Conservation (phyloP, 2,329 filamentous ascomycete genomes). For the Epichloe amarillans region DNA sequence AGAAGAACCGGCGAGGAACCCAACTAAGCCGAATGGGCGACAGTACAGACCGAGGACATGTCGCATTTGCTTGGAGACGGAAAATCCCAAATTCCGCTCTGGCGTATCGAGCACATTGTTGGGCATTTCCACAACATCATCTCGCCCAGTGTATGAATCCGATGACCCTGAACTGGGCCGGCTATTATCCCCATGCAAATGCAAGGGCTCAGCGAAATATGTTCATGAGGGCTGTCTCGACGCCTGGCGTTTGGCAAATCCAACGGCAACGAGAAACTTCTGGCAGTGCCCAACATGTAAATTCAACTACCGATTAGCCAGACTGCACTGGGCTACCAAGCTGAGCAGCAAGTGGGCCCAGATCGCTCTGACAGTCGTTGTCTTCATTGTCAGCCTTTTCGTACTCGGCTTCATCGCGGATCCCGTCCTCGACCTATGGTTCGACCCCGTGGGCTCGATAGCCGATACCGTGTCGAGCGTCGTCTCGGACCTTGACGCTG, state of each 20-base stretch:
- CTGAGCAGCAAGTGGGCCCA: constrained; percentile 55
- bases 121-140: constrained; percentile 19
- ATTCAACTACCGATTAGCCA: constrained; percentile 67
- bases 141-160: constrained; percentile 49
- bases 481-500: constrained; percentile 26
- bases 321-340: constrained; percentile 61
- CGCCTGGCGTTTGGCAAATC: constrained; percentile 66
- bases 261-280: constrained; percentile 52
- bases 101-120: constrained; percentile 19
- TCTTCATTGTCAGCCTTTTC: constrained; percentile 64
- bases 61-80: constrained; percentile 74
- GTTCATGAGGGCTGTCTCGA: constrained; percentile 86
- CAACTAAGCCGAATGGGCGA: constrained; percentile 8
- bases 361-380: constrained; percentile 53
- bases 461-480: constrained; percentile 35
- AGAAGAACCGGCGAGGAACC: constrained; percentile 6
- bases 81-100: constrained; percentile 34
- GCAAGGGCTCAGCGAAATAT: constrained; percentile 85
- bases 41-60: constrained; percentile 65
- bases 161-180: constrained; percentile 61
- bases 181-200: constrained; percentile 79
- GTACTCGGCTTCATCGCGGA: constrained; percentile 83
- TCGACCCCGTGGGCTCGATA: constrained; percentile 60
- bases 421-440: constrained; percentile 78
- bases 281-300: constrained; percentile 82